Evolutionary conservation across 2,329 filamentous ascomycete genomes (phyloP), one percentile per base, ranked within the genome.

Genomic region (Ophiostoma montium): DNA sequence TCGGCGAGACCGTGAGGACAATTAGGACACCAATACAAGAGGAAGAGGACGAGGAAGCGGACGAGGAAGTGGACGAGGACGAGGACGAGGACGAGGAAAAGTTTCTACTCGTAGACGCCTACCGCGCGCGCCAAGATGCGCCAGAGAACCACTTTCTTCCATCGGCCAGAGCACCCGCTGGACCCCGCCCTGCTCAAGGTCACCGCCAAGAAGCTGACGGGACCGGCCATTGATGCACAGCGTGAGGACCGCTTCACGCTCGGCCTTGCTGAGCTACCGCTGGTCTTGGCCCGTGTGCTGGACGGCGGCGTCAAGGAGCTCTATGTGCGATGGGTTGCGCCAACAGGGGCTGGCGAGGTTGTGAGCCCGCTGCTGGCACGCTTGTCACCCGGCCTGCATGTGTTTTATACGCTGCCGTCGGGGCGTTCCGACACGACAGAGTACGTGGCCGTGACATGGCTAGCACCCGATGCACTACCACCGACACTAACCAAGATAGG

Each of bases 241-340:
- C 81, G 86, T 55, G 86, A 96, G 65, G 85, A 92, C 61, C 78
- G 83, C 52, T 65, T 90, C 56, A 95, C 86, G 1, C 65, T 92
- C 53, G 72, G 75, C 35, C 66, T 88, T 18, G 71, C 80, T 45
- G 86, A 94, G 67, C 72, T 95, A 36, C 84, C 87, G 5, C 59
- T 66, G 15, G 80, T 86, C 63, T 63, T 92, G 15, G 73, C 71
- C 52, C 64, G 71, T 23, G 65, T 83, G 13, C 68, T 95, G 23
- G 70, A 73, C 48, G 70, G 76, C 57, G 43, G 23, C 21, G 78
- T 76, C 54, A 76, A 82, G 57, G 80, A 87, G 62, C 67, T 95
- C 38, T 84, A 90, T 63, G 68, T 95, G 51, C 78, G 84, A 61
- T 95, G 88, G 86, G 73, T 76, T n/a, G 76, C 79, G 13, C 67